Conservation (phyloP, 1,139 yeast genomes). For the Taphrina pruni region DNA sequence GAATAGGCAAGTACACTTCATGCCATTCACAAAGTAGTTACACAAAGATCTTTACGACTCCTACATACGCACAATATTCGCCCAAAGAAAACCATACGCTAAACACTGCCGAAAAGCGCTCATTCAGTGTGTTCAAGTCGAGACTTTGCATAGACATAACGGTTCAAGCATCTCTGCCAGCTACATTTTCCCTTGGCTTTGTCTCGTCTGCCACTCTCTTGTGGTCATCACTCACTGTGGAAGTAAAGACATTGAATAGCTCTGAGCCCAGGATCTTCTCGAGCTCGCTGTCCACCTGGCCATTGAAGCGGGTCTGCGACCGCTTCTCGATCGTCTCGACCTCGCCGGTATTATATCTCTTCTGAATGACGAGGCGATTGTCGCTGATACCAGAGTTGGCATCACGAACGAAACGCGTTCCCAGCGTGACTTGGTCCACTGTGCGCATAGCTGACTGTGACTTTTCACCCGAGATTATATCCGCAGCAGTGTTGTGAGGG, state of each 20-base stretch:
- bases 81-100: not conserved
- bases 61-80: not conserved
- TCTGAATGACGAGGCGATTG: constrained; percentile 17
- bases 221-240: not conserved
- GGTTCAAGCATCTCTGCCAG: too few species aligned
- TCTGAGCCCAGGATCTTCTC: constrained; percentile 3
- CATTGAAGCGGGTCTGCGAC: constrained; percentile 1
- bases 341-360: constrained; percentile 18
- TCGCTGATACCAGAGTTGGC: constrained; percentile 11
- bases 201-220: not conserved
- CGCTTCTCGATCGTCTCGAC: constrained; percentile 19
- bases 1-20: too few species aligned
- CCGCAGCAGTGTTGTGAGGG: not conserved
- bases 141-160: too few species aligned
- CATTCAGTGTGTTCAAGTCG: too few species aligned
- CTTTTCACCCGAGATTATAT: not conserved
- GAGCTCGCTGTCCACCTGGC: constrained; percentile 13
- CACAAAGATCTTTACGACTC: not conserved
- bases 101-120: not conserved
- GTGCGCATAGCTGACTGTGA: constrained; percentile 1
- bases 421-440: constrained; percentile 5
- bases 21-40: too few species aligned
- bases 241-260: not conserved
- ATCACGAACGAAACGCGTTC: constrained; percentile 21
- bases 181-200: not conserved